Evolutionary conservation across 2,329 filamentous ascomycete species (phyloP).

Genomic region (Colletotrichum graminicola): DNA sequence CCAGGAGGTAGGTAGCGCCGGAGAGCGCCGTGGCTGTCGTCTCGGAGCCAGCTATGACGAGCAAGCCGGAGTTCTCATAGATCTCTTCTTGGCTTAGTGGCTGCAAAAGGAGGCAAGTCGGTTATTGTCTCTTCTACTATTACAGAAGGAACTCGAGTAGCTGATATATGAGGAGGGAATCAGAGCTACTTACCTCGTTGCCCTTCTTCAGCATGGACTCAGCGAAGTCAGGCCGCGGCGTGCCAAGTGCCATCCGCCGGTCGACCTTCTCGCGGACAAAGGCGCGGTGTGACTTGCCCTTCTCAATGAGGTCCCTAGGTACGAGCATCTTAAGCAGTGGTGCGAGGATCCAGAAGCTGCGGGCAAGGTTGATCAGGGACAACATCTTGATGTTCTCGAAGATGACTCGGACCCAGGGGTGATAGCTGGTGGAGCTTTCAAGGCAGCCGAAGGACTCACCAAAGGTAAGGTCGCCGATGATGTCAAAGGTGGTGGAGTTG

Average conservation of each 20-base stretch:
- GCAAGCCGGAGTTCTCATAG: conserved; percentile 42
- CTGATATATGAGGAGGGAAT: too few species aligned
- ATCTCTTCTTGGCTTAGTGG: conserved; percentile 38
- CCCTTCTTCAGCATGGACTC: conserved; percentile 42
- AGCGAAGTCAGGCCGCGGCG: conserved; percentile 42
- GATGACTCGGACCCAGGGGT: conserved; percentile 42
- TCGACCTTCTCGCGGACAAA: conserved; percentile 29
- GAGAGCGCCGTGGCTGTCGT: conserved; percentile 51
- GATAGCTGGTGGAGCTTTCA: conserved; percentile 35
- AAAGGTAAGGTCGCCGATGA: conserved; percentile 49
- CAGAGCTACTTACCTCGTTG: conserved; percentile 11
- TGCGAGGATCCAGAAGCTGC: conserved; percentile 1
- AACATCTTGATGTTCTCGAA: conserved; percentile 41
- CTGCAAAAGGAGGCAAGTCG: background rate
- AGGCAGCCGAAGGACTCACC: conserved; percentile 49
- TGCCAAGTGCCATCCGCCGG: conserved; percentile 36
- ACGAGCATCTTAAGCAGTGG: conserved; percentile 22
- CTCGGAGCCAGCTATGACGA: conserved; percentile 53
- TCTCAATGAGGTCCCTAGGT: conserved; percentile 16
- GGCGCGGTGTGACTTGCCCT: conserved; percentile 8
- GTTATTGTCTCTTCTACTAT: too few species aligned
- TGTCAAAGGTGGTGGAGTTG: conserved; percentile 49
- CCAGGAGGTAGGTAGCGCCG: conserved; percentile 48
- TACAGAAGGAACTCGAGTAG: too few species aligned
- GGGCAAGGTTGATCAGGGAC: background rate